Base-by-base conservation (phyloP, 208 protist species). In the Acanthamoeba lenticulata region DNA sequence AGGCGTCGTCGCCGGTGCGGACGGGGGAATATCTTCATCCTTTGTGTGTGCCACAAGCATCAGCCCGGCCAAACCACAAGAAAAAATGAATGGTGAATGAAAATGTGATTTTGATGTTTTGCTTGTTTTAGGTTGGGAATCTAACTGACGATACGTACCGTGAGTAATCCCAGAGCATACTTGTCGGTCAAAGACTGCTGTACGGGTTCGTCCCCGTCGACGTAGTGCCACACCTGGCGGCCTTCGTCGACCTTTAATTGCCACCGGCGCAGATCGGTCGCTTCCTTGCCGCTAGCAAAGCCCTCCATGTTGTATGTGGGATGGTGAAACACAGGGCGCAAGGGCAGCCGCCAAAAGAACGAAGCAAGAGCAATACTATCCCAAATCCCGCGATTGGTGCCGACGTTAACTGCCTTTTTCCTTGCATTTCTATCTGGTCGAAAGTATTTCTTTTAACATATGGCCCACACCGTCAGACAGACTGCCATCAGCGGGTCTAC, bases 161-260 rank as follows among this genome's bases (percentile, higher is more conserved):
- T 65, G 9, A 83, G 72, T 9, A 83, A 38, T 27, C 72, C 72
- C 11, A 83, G 72, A 29, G 72, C 36, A 38, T 83, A 83, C 32
- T 83, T 83, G 24, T 83, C 72, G 72, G 72, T 49, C 19, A 83
- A 38, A 11, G 72, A 83, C 42, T 83, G 72, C 9, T 83, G 38
- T 9, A 83, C 72, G 40, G 72, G 34, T 27, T 83, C 38, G 72
- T 83, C 72, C 2, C 72, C 72, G 72, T 83, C 72, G 40, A 83
- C 49, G 72, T 83, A 83, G 13, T 83, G 40, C 72, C 72, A 83
- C 36, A 83, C 72, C 72, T 83, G 72, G 21, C 72, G 72, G 38
- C 72, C 72, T 27, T 83, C 72, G 17, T 83, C 72, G 21, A 83
- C 72, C 40, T 34, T 44, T 38, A 83, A 27, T 27, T 83, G 44